Conservation (phyloP, 2,329 filamentous ascomycete species). For the Piedraia hortae region DNA sequence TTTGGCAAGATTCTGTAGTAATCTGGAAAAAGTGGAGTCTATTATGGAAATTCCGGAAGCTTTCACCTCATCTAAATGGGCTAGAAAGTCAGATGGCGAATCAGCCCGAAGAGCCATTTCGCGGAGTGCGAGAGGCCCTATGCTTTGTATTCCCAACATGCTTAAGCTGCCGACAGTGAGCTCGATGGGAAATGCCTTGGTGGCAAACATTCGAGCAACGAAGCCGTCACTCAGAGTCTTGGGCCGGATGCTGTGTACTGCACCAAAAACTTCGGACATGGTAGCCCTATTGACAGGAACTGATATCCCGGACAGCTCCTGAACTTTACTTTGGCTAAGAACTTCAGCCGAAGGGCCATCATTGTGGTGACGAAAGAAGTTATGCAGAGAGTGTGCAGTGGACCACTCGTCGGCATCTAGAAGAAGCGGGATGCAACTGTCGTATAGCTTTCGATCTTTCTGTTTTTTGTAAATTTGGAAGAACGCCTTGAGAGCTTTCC, state of each 20-base stretch:
- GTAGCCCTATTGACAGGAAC: conserved; percentile 6
- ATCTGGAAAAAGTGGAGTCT: conserved; percentile 33
- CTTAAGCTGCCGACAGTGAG: conserved; percentile 41
- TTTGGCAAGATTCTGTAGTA: conserved; percentile 35
- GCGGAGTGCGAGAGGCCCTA: conserved; percentile 52
- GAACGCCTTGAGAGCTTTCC: conserved; percentile 5
- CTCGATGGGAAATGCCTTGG: conserved; percentile 43
- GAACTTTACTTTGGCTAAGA: conserved; percentile 9
- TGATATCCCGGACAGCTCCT: conserved; percentile 6
- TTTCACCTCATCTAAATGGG: conserved; percentile 32
- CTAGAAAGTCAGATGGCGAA: conserved; percentile 26
- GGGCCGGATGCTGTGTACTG: conserved; percentile 17
- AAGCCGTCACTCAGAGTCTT: conserved; percentile 34
- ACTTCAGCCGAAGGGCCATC: conserved; percentile 15
- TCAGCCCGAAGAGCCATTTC: conserved; percentile 43
- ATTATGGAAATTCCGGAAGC: conserved; percentile 34
- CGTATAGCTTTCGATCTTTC: conserved; percentile 16
- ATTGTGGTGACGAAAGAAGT: conserved; percentile 11
- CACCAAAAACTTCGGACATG: conserved; percentile 12
- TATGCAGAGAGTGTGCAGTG: conserved; percentile 13
- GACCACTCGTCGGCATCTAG: conserved; percentile 6
- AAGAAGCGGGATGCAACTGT: conserved; percentile 14
- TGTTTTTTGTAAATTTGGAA: conserved; percentile 14
- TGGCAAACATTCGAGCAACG: conserved; percentile 59
- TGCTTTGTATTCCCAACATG: conserved; percentile 39